These are phyloP conservation scores for Pascua sp. DNA, from an alignment of 1,284 basidiomycete genomes.

Conservation along the genomic window DNA sequence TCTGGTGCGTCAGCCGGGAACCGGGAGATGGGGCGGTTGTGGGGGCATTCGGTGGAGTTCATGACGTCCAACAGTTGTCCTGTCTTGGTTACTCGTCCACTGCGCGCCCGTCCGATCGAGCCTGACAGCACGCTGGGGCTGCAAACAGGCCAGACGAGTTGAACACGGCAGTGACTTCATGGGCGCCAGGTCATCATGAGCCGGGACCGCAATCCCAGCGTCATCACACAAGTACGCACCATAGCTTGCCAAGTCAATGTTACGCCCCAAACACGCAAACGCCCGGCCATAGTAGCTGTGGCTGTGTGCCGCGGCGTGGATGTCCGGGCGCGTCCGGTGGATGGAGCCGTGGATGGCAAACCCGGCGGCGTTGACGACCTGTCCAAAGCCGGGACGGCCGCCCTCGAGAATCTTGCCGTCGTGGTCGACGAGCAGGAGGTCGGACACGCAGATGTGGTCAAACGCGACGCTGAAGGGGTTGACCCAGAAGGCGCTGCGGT, in stretches of 20 bases:
- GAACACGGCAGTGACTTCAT: too few relatives aligned
- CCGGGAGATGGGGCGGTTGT: too few relatives aligned
- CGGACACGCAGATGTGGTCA: slow-evolving; percentile 52
- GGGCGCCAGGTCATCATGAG: too few relatives aligned
- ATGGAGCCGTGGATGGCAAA: slow-evolving; percentile 59
- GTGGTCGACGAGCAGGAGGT: slow-evolving; percentile 56
- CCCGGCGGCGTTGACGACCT: slow-evolving; percentile 52
- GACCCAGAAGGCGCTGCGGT: slow-evolving; percentile 54
- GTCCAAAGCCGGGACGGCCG: slow-evolving; percentile 35
- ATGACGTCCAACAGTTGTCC: too few relatives aligned
- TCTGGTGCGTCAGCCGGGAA: slow-evolving; percentile 2
- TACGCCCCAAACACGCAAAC: slow-evolving; percentile 59
- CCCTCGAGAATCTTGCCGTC: slow-evolving; percentile 54
- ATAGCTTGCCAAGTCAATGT: slow-evolving; percentile 59
- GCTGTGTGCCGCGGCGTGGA: slow-evolving; percentile 62
- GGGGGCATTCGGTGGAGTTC: too few relatives aligned
- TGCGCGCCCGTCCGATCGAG: too few relatives aligned
- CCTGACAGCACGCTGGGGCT: too few relatives aligned
- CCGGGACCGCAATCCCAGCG: not conserved
- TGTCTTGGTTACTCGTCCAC: too few relatives aligned
- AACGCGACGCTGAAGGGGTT: slow-evolving; percentile 54
- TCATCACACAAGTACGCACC: not conserved
- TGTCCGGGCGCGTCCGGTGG: slow-evolving; percentile 60
- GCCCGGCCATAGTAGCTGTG: slow-evolving; percentile 62
- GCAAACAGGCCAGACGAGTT: too few relatives aligned